Percentiles rank a stretch among this genome's conserved stretches.
phyloP scores from a whole-genome alignment of 2,329 filamentous ascomycete species.

The Fusarium newnesense region DNA sequence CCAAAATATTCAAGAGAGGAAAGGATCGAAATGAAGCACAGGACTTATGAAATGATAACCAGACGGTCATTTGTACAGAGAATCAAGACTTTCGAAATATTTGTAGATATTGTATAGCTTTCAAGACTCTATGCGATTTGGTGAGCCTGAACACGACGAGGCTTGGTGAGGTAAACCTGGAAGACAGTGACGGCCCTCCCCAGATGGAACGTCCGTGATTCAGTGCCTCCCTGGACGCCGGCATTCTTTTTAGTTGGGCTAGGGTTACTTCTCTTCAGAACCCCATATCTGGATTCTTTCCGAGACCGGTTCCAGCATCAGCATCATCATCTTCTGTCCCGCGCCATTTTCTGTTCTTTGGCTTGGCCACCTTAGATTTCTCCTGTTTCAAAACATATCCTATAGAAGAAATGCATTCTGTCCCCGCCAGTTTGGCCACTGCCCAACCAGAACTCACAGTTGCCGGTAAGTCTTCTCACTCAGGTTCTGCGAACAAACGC shows the following conservation, averaged over 20 bases:
- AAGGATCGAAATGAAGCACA: too few species aligned
- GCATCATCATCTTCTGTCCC: fast-evolving
- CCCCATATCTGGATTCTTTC: fast-evolving
- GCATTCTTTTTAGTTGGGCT: fast-evolving
- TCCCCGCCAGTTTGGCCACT: fast-evolving
- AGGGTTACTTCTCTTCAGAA: neutral
- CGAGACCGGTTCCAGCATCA: fast-evolving
- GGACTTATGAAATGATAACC: too few species aligned
- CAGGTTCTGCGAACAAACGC: too few species aligned
- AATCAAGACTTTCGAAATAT: too few species aligned
- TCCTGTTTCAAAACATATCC: fast-evolving
- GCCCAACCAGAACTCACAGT: fast-evolving
- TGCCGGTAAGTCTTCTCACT: neutral
- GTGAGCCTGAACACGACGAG: neutral
- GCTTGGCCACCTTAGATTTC: too few species aligned
- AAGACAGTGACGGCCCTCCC: neutral
- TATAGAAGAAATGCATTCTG: fast-evolving
- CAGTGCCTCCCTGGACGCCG: fast-evolving
- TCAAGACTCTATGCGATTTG: too few species aligned
- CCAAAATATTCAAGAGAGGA: too few species aligned
- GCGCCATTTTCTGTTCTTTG: fast-evolving
- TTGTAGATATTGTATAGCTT: too few species aligned
- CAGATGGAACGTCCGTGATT: neutral
- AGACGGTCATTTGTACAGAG: too few species aligned
- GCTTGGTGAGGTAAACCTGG: neutral